Evolutionary conservation across 169 alveolate species (phyloP).

Genomic region (Besnoitia besnoiti): DNA sequence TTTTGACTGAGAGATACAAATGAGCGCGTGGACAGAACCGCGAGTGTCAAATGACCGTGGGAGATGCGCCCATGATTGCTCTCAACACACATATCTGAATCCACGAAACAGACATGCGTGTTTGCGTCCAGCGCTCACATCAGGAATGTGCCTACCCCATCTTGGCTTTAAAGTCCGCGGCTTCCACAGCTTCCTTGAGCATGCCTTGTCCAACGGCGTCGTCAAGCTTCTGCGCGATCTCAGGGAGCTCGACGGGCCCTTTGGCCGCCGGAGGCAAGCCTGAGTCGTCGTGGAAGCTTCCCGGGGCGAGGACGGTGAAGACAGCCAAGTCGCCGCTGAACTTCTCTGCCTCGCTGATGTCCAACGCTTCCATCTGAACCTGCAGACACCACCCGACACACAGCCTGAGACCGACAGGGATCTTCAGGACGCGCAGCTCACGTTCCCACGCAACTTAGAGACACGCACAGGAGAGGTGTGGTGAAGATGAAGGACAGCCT

Average conservation of each 20-base stretch:
- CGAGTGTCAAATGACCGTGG: neutral
- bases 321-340: neutral
- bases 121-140: neutral
- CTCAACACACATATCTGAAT: neutral
- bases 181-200: slow-evolving; percentile 19
- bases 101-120: neutral
- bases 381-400: neutral
- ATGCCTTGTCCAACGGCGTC: slow-evolving; percentile 18
- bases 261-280: neutral
- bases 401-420: no score
- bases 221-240: neutral
- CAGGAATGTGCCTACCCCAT: neutral
- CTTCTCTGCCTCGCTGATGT: neutral
- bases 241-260: neutral
- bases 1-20: no score
- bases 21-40: no score
- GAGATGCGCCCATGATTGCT: neutral
- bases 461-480: no score
- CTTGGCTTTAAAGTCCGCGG: neutral
- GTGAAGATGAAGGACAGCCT: no score
- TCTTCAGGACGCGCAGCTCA: no score
- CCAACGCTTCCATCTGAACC: neutral
- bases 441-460: no score
- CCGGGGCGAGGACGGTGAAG: slow-evolving; percentile 22
- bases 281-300: slow-evolving; percentile 15